Conservation (phyloP, 352 stramenopile species). For the Pythium rishiriense region DNA sequence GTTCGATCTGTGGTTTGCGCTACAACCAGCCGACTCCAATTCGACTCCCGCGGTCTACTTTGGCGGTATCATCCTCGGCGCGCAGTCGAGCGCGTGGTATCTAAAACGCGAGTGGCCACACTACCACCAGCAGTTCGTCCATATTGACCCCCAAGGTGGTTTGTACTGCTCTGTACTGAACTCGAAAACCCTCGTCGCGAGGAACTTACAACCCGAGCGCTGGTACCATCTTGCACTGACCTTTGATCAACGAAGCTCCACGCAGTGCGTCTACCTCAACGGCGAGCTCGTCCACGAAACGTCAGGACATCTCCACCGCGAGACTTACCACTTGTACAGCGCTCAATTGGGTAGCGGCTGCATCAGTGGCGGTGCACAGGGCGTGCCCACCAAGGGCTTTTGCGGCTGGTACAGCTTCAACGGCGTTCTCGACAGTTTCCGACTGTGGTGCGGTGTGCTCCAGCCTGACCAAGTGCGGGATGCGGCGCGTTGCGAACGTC, state of each 20-base stretch:
- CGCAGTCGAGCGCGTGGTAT: background rate
- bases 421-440: no score
- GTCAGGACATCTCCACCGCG: no score
- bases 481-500: no score
- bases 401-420: no score
- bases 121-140: background rate
- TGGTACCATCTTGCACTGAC: slow-evolving; percentile 40
- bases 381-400: no score
- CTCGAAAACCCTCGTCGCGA: background rate
- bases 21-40: background rate
- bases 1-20: background rate
- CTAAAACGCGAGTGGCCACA: background rate
- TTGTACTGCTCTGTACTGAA: background rate
- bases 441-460: no score
- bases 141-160: background rate
- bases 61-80: background rate
- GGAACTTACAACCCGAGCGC: slow-evolving; percentile 12
- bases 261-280: slow-evolving; percentile 29
- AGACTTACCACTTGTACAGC: no score
- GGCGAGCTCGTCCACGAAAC: slow-evolving; percentile 16
- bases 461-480: no score
- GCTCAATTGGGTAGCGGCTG: no score
- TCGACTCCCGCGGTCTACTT: background rate
- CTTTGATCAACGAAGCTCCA: slow-evolving; percentile 14
- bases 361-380: no score